Percentiles rank a stretch among this genome's conserved stretches.
phyloP scores from a whole-genome alignment of 1,284 basidiomycete genomes.

The Apiotrichum akiyoshidainum region DNA sequence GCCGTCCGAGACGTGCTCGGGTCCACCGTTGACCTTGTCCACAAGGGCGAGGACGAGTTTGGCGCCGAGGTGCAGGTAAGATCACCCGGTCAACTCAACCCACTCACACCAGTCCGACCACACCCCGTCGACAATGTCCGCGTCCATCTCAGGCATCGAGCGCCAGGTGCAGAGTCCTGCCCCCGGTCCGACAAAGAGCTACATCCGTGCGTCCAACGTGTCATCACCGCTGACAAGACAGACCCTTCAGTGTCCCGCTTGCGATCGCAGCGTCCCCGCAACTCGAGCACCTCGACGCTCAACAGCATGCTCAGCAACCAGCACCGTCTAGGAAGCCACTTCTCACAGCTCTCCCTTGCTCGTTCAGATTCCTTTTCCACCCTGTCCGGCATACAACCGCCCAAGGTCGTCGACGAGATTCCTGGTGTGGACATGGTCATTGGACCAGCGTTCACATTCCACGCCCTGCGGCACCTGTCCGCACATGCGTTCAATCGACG shows the following conservation, averaged over 20 bases:
- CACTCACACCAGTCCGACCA: conserved; percentile 42
- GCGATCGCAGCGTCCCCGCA: conserved; percentile 54
- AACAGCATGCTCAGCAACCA: not conserved
- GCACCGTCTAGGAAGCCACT: conserved; percentile 37
- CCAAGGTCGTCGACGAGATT: conserved; percentile 6
- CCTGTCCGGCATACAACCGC: conserved; percentile 6
- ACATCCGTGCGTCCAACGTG: conserved; percentile 25
- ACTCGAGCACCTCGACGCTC: not conserved
- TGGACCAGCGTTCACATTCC: conserved; percentile 39
- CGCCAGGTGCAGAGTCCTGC: conserved; percentile 12
- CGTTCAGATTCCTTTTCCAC: conserved; percentile 41
- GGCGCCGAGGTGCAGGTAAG: conserved; percentile 14
- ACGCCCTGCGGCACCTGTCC: conserved; percentile 63
- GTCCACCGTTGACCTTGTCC: not conserved
- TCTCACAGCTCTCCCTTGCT: conserved; percentile 43
- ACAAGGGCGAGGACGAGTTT: conserved; percentile 36
- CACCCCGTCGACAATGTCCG: conserved; percentile 52
- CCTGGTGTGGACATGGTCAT: conserved; percentile 24
- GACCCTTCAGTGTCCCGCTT: conserved; percentile 79
- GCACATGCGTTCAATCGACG: conserved; percentile 52
- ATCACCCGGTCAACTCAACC: no score
- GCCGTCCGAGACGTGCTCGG: conserved; percentile 26
- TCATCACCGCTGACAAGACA: conserved; percentile 54
- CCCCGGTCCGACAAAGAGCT: conserved; percentile 21
- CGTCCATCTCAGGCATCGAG: conserved; percentile 8